Base-by-base conservation (phyloP, 2,329 filamentous ascomycete genomes). In the Rhytidhysteron rufulum region DNA sequence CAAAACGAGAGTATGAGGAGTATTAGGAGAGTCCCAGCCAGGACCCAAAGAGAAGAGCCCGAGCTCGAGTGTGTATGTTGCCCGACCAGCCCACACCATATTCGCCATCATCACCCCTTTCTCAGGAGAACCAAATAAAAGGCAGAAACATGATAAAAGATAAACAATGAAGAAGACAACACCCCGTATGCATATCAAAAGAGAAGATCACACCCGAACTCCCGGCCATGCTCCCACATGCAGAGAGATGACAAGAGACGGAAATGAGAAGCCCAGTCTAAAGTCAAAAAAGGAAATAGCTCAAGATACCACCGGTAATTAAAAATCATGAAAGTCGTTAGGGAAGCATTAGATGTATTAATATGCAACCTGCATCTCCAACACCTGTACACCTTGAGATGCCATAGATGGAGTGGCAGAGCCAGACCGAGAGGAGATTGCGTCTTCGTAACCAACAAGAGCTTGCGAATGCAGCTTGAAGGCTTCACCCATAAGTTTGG, bases 401-500 rank as follows among this genome's bases (percentile, higher is more conserved):
- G 68, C 58, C 55, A 70, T 62, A 24, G 65, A 63, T 20, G 66
- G 66, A 37, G 65, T 64, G 19, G 63, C 57, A 42, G 65, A 67
- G 42, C 66, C 65, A 17, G 68, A 68, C 40, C 69, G 68, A 13
- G 70, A 66, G 33, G 72, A 69, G 55, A 77, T 63, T 39, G 90
- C 86, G 64, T 96, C 91, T 63, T 96, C 89, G 61, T 95, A 97
- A 66, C 91, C 90, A 51, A 91, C 82, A 24, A 98, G 82, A 51
- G 93, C 90, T 72, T 97, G 90, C 27, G 90, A 87, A 70, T 97
- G 91, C 43, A 96, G 82, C 63, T 94, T 93, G 79, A 98, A 97
- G 38, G 93, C 90, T 70, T 97, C 93, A 58, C 93, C 93, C 86
- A 97, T 95, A 37, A 97, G 81, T 63, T 94, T 89, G 55, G 88